phyloP scores from a whole-genome alignment of 768 basidiomycete species.

The Trametes cubensis region DNA sequence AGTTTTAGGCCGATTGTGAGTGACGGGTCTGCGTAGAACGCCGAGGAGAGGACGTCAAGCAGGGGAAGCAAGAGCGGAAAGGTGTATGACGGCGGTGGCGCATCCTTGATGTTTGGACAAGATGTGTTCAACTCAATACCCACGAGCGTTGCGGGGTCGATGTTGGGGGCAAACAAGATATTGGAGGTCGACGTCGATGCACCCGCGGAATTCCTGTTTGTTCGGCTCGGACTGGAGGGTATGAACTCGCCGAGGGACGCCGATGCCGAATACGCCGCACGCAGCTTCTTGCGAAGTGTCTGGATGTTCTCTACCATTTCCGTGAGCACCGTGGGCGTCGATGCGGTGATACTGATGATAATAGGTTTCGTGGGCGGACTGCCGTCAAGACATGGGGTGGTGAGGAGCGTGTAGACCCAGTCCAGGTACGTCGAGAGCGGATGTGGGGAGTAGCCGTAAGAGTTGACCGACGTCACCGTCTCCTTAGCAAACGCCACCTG shows the following conservation, averaged over 20 bases:
- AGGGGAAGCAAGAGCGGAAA: slow-evolving; percentile 54
- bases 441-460: slow-evolving; percentile 86
- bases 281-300: slow-evolving; percentile 47
- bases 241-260: slow-evolving; percentile 17
- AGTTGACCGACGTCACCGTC: slow-evolving; percentile 69
- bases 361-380: slow-evolving; percentile 54
- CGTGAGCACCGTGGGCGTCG: slow-evolving; percentile 51
- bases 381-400: slow-evolving; percentile 36
- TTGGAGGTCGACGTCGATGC: slow-evolving; percentile 26
- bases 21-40: slow-evolving; percentile 50
- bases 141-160: slow-evolving; percentile 43
- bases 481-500: slow-evolving; percentile 64
- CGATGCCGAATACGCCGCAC: slow-evolving; percentile 25
- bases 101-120: slow-evolving; percentile 74
- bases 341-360: slow-evolving; percentile 79
- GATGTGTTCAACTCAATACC: slow-evolving; percentile 84
- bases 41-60: slow-evolving; percentile 55
- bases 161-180: slow-evolving; percentile 8
- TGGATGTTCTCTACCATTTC: slow-evolving; percentile 65
- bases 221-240: slow-evolving; percentile 10
- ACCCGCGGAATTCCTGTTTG: slow-evolving; percentile 5
- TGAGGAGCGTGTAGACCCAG: slow-evolving; percentile 60
- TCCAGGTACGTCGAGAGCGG: slow-evolving; percentile 65
- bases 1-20: slow-evolving; percentile 78
- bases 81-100: slow-evolving; percentile 69